Evolutionary conservation across 1,284 basidiomycete species (phyloP).

Genomic region (Leccinum subfulvum): DNA sequence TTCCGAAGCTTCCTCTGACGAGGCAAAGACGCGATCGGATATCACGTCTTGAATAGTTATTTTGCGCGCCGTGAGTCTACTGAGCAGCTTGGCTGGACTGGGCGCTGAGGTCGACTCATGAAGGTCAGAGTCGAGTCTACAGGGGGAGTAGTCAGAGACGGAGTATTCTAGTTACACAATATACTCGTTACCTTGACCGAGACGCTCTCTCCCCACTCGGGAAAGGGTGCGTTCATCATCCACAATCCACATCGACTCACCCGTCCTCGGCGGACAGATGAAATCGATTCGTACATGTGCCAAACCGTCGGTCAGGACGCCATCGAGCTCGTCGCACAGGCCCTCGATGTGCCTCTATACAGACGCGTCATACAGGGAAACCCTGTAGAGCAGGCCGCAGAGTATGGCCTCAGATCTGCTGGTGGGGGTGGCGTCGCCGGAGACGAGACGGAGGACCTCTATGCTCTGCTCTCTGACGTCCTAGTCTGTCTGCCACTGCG

Average conservation of each 20-base stretch:
- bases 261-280: conserved; percentile 60
- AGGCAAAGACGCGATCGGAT: conserved; percentile 53
- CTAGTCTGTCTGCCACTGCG: conserved; percentile 54
- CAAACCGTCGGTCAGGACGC: conserved; percentile 98
- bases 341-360: conserved; percentile 86
- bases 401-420: conserved; percentile 75
- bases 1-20: conserved; percentile 53
- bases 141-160: conserved; percentile 9
- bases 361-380: conserved; percentile 78
- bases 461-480: conserved; percentile 72
- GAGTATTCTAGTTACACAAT: not conserved
- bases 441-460: conserved; percentile 97
- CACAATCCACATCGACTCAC: conserved; percentile 16
- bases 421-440: conserved; percentile 56
- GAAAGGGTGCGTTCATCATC: conserved; percentile 64
- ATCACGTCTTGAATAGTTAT: conserved; percentile 56
- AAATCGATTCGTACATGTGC: conserved; percentile 98
- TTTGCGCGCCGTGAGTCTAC: conserved; percentile 46
- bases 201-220: conserved; percentile 80
- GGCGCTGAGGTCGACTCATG: conserved; percentile 12
- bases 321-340: conserved; percentile 82
- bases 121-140: conserved; percentile 41
- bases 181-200: conserved; percentile 47
- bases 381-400: conserved; percentile 77
- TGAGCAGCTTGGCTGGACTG: conserved; percentile 41